Conservation (phyloP, 495 filamentous ascomycete species). For the Parathielavia hyrcaniae region DNA sequence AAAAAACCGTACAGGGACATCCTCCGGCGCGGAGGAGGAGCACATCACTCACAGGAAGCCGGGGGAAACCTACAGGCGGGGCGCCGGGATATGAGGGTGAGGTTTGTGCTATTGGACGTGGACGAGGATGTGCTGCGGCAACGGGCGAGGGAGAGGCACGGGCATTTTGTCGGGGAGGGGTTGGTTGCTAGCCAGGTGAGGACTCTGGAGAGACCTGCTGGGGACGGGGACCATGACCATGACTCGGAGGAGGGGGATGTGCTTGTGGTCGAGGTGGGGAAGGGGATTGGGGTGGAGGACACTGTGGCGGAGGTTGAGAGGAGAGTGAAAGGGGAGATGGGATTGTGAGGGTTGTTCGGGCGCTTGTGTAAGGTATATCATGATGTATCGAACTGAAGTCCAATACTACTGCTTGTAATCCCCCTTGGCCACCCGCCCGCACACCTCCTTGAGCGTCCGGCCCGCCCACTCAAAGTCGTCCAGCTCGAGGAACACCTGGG, state of each 20-base stretch:
- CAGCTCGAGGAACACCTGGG: conserved; percentile 71
- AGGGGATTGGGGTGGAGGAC: conserved; percentile 4
- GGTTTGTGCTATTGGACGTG: conserved; percentile 24
- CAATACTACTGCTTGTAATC: conserved; percentile 44
- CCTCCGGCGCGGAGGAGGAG: conserved; percentile 14
- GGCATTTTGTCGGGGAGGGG: conserved; percentile 20
- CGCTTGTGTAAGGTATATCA: too few relatives aligned
- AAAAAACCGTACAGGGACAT: conserved; percentile 27
- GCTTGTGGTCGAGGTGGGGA: conserved; percentile 14
- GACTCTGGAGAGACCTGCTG: conserved; percentile 23
- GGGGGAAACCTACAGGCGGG: not conserved
- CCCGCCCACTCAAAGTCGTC: conserved; percentile 72
- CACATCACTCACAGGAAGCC: not conserved
- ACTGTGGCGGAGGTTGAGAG: conserved; percentile 14
- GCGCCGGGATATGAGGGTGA: conserved; percentile 9
- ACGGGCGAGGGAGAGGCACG: conserved; percentile 18
- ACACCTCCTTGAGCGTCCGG: conserved; percentile 53
- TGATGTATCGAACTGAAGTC: too few relatives aligned
- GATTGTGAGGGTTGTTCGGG: conserved; percentile 19
- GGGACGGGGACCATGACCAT: too few relatives aligned
- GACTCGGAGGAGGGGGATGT: conserved; percentile 22
- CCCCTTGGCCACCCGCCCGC: conserved; percentile 50
- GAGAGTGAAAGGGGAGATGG: conserved; percentile 18
- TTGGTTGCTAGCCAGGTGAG: conserved; percentile 23
- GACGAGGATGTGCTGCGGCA: conserved; percentile 12